phyloP scores from a whole-genome alignment of 2,329 filamentous ascomycete species.

The Lachnellula hyalina region DNA sequence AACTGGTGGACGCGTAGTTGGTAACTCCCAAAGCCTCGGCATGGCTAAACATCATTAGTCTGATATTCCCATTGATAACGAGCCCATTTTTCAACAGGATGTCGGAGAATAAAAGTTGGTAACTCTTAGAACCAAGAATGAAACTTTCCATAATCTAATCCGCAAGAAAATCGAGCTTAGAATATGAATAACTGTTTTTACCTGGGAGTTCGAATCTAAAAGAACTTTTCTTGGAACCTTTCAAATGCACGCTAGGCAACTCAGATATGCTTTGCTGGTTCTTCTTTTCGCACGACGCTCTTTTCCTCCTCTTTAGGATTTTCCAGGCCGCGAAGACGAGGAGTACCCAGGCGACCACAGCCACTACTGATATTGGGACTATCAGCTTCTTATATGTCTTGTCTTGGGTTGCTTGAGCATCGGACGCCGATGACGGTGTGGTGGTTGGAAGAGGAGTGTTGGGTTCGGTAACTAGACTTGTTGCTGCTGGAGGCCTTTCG shows the following conservation, averaged over 20 bases:
- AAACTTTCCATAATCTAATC: too few relatives aligned
- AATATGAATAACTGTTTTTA: background rate
- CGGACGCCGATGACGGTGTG: background rate
- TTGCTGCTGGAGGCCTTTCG: background rate
- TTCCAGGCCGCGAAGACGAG: background rate
- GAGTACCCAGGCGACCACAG: background rate
- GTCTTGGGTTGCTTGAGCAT: background rate
- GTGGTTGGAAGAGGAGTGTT: background rate
- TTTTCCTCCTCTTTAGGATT: background rate
- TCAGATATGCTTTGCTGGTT: background rate
- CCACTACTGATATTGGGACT: background rate
- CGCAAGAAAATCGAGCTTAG: too few relatives aligned
- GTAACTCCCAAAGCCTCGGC: background rate
- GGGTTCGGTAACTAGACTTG: background rate
- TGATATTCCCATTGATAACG: too few relatives aligned
- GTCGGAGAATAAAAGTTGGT: too few relatives aligned
- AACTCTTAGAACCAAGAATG: too few relatives aligned
- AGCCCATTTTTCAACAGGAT: too few relatives aligned
- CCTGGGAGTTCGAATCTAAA: background rate
- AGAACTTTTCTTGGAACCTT: background rate
- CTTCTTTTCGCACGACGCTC: background rate
- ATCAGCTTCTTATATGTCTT: background rate
- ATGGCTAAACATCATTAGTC: background rate
- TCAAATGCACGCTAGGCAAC: background rate
- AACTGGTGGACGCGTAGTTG: background rate